Percentiles rank a stretch among this genome's conserved stretches.
phyloP scores from a whole-genome alignment of 176 grass and related monocot genomes.

The Aegilops umbellulata region DNA sequence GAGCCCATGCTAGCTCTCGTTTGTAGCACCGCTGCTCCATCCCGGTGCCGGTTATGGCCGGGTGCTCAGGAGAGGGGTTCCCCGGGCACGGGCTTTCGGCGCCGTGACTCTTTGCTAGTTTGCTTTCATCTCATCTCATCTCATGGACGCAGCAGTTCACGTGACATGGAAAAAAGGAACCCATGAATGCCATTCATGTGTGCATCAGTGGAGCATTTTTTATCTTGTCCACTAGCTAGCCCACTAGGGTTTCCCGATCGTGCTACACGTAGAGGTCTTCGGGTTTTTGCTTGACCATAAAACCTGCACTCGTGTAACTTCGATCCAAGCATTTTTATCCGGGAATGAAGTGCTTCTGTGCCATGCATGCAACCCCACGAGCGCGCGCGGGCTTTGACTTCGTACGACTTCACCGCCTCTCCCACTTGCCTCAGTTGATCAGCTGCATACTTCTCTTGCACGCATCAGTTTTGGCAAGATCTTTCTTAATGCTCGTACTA shows the following conservation, averaged over 20 bases:
- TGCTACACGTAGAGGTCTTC: not conserved
- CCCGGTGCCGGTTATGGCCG: conserved; percentile 10
- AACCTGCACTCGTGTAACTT: too few relatives aligned
- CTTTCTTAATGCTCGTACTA: conserved; percentile 15
- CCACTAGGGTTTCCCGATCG: not conserved
- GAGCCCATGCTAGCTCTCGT: not conserved
- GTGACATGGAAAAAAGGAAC: not conserved
- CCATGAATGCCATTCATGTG: not conserved
- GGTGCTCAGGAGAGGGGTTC: not conserved
- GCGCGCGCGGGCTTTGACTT: not conserved
- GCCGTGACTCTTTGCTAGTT: not conserved
- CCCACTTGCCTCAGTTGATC: not conserved
- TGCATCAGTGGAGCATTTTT: not conserved
- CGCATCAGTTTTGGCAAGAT: conserved; percentile 1
- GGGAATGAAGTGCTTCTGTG: not conserved
- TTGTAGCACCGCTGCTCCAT: not conserved
- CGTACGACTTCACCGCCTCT: too few relatives aligned
- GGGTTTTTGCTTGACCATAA: not conserved
- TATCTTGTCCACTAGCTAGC: not conserved
- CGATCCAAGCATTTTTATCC: not conserved
- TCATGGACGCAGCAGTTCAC: not conserved
- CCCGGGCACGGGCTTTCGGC: conserved; percentile 15
- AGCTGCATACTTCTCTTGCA: not conserved
- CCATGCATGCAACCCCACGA: not conserved
- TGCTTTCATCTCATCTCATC: not conserved